Evolutionary conservation across 441 rosid species (phyloP), one percentile per base, ranked within the genome.

Genomic region (Gossypium davidsonii): DNA sequence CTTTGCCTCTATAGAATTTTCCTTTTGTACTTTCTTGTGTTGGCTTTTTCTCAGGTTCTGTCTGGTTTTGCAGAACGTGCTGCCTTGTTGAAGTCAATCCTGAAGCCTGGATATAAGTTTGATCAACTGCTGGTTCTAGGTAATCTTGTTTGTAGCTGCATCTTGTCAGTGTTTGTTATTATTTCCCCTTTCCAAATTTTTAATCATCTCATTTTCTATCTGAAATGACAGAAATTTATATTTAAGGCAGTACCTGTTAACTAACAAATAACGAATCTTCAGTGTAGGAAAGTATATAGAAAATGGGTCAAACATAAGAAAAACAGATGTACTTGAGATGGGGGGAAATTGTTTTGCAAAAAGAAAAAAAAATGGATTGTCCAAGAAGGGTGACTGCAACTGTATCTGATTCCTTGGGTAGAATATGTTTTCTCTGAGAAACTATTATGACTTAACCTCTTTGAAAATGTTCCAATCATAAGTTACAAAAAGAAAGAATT

Each of bases 61-160:
- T 77, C 72, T 71, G 73, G 64, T 78, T 59, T 56, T 82, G 82
- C 88, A 96, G 99, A 82, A 64, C 97, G 83, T 79, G 91, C 93
- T 76, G 55, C 77, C 28, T 70, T 81, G 81, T 79, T 96, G 86
- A 87, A 81, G 84, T 88, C 98, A 10, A 81, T 81, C 68, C 28
- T 90, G 83, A 91, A 83, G 85, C 97, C 97, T 75, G 99, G 97
- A 74, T 85, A 88, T 52, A 86, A 86, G 84, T 90, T 93, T 78
- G 94, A 91, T 68, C 89, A 86, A 74, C 92, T 96, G 67, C 77
- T 96, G 79, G 95, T 96, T 73, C 76, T 96, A 82, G 97, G 99
- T 96, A 90, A 72, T 56, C 72, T 68, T 68, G 48, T 68, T 56
- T 77, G 44, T 68, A 14, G 62, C 49, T 55, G 71, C 6, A 70